Percentiles rank a stretch among this genome's conserved stretches.
Conservation (phyloP, 371 early-diverging fungal species). For the Catenaria anguillulae region DNA sequence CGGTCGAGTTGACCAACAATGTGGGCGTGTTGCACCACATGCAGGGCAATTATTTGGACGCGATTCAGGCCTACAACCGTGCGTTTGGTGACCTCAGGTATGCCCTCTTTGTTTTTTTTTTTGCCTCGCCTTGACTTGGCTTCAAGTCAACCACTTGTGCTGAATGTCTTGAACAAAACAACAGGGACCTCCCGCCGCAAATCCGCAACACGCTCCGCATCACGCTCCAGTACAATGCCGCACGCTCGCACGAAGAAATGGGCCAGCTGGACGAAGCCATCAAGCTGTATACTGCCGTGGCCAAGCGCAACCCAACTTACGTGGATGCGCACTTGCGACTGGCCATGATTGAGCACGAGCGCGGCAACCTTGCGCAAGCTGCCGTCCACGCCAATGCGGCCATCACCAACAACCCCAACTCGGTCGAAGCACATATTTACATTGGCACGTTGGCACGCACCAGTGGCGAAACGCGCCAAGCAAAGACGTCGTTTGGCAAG, state of each 20-base stretch:
- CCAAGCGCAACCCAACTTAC: constrained; percentile 53
- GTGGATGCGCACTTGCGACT: constrained; percentile 60
- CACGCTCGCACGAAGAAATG: constrained; percentile 53
- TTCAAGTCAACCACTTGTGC: too few species aligned
- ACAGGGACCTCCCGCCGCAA: too few species aligned
- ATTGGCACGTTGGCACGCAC: constrained; percentile 41
- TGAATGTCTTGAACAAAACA: neutral
- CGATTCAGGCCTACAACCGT: neutral
- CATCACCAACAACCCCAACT: constrained; percentile 41
- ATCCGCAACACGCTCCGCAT: constrained; percentile 7
- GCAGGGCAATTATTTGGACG: neutral
- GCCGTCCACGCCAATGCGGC: constrained; percentile 46
- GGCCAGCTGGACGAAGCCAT: constrained; percentile 45
- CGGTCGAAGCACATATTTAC: constrained; percentile 50
- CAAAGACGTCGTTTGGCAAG: constrained; percentile 55
- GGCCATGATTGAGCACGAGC: constrained; percentile 42
- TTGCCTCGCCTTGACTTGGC: too few species aligned
- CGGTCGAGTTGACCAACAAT: constrained; percentile 27
- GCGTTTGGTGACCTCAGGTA: neutral
- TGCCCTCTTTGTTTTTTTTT: too few species aligned
- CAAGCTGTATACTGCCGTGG: constrained; percentile 43
- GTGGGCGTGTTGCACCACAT: constrained; percentile 18
- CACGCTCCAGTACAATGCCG: constrained; percentile 68
- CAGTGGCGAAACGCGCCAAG: constrained; percentile 37
- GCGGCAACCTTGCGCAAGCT: constrained; percentile 38